Evolutionary conservation across 2,329 filamentous ascomycete genomes (phyloP).

Genomic region (Alternaria atra): DNA sequence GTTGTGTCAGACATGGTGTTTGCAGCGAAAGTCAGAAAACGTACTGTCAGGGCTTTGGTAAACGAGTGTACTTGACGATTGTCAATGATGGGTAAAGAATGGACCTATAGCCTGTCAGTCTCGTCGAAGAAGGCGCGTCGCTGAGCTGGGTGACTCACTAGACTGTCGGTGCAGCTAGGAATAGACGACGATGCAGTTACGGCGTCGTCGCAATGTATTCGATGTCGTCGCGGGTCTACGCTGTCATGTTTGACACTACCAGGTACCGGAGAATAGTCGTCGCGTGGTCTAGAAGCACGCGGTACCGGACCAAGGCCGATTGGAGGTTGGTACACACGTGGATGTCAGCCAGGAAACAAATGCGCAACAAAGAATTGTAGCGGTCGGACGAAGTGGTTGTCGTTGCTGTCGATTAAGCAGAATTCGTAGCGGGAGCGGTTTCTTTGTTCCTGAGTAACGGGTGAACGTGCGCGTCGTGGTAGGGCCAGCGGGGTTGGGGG

Average conservation of each 20-base stretch:
- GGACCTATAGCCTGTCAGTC: constrained; percentile 41
- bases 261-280: constrained; percentile 30
- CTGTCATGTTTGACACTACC: constrained; percentile 46
- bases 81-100: constrained; percentile 51
- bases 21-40: constrained; percentile 16
- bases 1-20: constrained; percentile 28
- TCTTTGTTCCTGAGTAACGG: constrained; percentile 37
- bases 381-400: constrained; percentile 8
- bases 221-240: constrained; percentile 38
- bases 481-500: constrained; percentile 20
- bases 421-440: constrained; percentile 16
- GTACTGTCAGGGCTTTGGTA: constrained; percentile 53
- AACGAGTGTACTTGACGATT: constrained; percentile 64
- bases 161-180: constrained; percentile 49
- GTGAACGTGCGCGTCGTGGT: constrained; percentile 34
- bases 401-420: constrained; percentile 7
- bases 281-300: constrained; percentile 29
- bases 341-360: constrained; percentile 24
- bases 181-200: constrained; percentile 29
- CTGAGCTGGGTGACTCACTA: constrained; percentile 39
- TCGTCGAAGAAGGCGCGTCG: neutral
- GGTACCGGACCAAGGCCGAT: constrained; percentile 27
- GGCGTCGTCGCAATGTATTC: constrained; percentile 36
- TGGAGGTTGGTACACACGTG: constrained; percentile 25
- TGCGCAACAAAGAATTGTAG: constrained; percentile 27